Conservation (phyloP, 2,329 filamentous ascomycete species). For the Colletotrichum salicis region DNA sequence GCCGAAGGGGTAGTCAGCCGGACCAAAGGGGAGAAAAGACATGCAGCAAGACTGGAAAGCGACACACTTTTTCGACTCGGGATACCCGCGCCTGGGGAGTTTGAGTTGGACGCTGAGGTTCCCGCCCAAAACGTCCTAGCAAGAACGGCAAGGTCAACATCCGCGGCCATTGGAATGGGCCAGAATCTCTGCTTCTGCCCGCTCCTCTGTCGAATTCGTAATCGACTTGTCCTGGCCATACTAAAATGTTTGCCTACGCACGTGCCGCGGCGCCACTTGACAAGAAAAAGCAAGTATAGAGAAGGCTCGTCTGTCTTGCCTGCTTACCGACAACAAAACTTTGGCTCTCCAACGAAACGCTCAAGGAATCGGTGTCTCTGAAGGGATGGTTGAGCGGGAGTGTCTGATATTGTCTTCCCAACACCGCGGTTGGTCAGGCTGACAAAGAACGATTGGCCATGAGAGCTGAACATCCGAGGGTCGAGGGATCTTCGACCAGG, state of each 20-base stretch:
- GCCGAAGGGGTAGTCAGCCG: neutral
- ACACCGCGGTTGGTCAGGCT: neutral
- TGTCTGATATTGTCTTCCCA: neutral
- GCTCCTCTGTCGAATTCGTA: constrained; percentile 4
- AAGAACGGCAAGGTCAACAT: constrained; percentile 6
- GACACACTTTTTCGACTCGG: neutral
- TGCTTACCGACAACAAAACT: neutral
- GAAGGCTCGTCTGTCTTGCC: neutral
- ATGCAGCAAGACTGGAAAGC: neutral
- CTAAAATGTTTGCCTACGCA: constrained; percentile 3
- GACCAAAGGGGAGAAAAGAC: neutral
- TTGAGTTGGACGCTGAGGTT: neutral
- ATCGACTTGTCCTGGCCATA: neutral
- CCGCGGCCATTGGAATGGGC: constrained; percentile 6
- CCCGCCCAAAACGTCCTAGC: neutral
- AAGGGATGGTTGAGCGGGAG: constrained; percentile 20
- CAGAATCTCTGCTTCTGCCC: neutral
- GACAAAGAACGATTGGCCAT: neutral
- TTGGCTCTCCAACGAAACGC: neutral
- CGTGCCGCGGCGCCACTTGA: constrained; percentile 5
- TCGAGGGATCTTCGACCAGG: constrained; percentile 8
- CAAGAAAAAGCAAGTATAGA: constrained; percentile 16
- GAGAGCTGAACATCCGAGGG: neutral
- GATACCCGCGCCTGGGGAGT: neutral
- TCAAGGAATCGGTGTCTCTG: neutral